Evolutionary conservation across 179 eudicot genomes (phyloP), one percentile per base, ranked within the genome.

Genomic region (Sideroxylon spinosum): DNA sequence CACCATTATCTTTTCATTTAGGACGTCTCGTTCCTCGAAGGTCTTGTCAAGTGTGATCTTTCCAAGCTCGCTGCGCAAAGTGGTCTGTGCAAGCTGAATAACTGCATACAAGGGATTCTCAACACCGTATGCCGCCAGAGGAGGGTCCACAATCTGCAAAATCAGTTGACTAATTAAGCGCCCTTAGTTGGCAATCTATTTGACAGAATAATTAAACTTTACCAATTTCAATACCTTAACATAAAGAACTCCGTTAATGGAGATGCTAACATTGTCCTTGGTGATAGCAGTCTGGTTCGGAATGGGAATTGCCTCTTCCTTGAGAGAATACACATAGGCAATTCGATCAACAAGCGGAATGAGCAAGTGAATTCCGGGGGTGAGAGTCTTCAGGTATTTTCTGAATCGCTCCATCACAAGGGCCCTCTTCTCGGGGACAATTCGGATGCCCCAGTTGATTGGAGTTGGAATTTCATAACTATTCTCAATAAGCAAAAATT

Each of bases 21-120:
- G 76, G n/a, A 94, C 91, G 59, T 91, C 94, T 79, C 98, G 87
- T 81, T 94, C 99, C 93, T 91, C 95, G 78, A 96, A 96, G 20
- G 97, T 96, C 85, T 88, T 92, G 84, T 88, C 98, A 57, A 96
- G 90, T 9, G 98, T 93, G 85, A 94, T 91, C 84, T 92, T 96
- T 46, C 99, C 98, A 29, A 96, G 89, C 78, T 94, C 98, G 86
- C 98, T 94, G 49, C 97, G 94, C 98, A 94, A 94, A 23, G 94
- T 92, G 57, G 98, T 92, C 85, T 96, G 99, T 0, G 99, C 98
- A 74, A 94, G 89, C 77, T 92, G 98, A 78, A 89, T 91, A 14
- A 94, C 92, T 0, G 98, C 98, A 87, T 81, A 90, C 75, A 94
- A 76, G 11, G 91, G 98, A 85, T 92, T 90, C 79, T 92, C 97